Conservation (phyloP, 345 rosid species). For the Brassica rapa region DNA sequence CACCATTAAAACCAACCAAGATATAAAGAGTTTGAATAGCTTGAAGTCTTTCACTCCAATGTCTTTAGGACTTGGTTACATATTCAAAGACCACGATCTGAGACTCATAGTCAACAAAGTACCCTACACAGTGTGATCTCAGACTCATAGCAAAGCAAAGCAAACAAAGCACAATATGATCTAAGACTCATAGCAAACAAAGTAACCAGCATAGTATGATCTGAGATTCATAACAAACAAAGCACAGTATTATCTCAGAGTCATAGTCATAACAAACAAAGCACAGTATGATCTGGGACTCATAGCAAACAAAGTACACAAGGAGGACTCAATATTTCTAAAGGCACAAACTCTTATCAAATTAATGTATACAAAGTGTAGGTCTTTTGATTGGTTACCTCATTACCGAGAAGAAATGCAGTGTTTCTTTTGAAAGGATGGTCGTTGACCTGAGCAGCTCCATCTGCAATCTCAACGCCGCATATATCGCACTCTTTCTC, state of each 20-base stretch:
- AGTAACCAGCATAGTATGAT: background rate
- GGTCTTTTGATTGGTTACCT: slow-evolving; percentile 45
- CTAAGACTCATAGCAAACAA: background rate
- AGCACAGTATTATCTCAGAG: background rate
- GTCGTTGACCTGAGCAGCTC: slow-evolving; percentile 66
- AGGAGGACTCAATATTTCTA: background rate
- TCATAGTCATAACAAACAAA: background rate
- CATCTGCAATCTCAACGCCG: slow-evolving; percentile 88
- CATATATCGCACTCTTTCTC: slow-evolving; percentile 91
- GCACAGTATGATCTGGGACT: background rate
- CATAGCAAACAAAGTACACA: background rate
- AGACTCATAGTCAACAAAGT: background rate
- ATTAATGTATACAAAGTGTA: background rate
- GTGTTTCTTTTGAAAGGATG: slow-evolving; percentile 86
- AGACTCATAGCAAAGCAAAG: no score
- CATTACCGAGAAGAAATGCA: slow-evolving; percentile 93
- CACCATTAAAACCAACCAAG: background rate
- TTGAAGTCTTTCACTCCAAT: background rate
- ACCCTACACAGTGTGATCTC: background rate
- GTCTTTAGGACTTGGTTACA: background rate
- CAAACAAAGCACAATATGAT: no score
- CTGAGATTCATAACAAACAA: background rate
- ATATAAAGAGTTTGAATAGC: background rate
- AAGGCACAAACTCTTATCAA: background rate
- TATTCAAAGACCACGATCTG: background rate